A percentile compares a stretch with the other conserved stretches of the same genome.
Conservation (phyloP, 345 rosid species). For the Sonneratia caseolaris region DNA sequence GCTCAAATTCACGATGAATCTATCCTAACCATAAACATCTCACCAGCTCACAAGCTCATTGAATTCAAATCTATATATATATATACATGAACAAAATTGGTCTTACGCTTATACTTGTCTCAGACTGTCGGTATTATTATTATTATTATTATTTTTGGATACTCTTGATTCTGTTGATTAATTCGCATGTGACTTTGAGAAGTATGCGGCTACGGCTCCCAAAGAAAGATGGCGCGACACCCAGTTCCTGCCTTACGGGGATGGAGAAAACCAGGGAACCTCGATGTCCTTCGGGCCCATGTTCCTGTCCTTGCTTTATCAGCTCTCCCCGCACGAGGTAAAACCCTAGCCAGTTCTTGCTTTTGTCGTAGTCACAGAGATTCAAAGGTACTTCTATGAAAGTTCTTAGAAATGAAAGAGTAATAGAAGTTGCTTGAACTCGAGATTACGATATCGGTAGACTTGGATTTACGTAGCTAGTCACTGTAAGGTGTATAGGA, state of each 20-base stretch:
- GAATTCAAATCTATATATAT: no score
- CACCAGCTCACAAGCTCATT: no score
- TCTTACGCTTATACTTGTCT: no score
- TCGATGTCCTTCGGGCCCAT: conserved; percentile 21
- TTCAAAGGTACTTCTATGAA: no score
- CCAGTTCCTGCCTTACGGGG: conserved; percentile 14
- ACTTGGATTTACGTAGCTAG: neutral
- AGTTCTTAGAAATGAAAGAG: neutral
- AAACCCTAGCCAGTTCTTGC: neutral
- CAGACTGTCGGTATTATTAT: no score
- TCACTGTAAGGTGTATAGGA: neutral
- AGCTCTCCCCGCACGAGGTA: conserved; percentile 21
- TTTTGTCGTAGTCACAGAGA: no score
- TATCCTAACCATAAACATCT: no score
- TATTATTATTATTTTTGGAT: no score
- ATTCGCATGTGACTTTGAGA: neutral
- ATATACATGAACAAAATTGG: no score
- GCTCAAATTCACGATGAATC: no score
- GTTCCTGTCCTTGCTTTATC: conserved; percentile 24
- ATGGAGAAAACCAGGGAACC: neutral
- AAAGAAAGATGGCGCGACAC: conserved; percentile 20
- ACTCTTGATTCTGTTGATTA: neutral
- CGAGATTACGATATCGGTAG: neutral
- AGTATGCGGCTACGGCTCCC: neutral
- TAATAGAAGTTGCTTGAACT: neutral